phyloP scores from a whole-genome alignment of 2,329 filamentous ascomycete genomes.

The Epichloe coenophiala region DNA sequence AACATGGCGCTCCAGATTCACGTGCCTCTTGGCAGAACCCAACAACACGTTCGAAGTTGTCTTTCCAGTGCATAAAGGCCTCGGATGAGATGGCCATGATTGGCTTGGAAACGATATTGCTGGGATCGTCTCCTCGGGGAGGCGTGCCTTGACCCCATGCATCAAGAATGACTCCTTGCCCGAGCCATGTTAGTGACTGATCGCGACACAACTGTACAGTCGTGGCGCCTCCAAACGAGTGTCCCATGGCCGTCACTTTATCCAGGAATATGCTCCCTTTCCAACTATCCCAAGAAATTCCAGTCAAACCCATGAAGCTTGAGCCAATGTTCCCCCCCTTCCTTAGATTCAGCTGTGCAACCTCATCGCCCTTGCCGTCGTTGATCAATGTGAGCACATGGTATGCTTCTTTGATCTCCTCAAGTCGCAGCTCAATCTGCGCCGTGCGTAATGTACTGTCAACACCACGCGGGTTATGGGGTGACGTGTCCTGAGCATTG shows the following conservation, averaged over 20 bases:
- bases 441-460: constrained; percentile 45
- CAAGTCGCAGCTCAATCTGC: constrained; percentile 48
- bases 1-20: constrained; percentile 29
- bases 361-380: constrained; percentile 35
- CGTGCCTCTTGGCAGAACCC: constrained; percentile 42
- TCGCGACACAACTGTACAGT: constrained; percentile 46
- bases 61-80: constrained; percentile 57
- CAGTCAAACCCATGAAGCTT: constrained; percentile 43
- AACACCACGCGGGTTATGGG: constrained; percentile 44
- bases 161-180: constrained; percentile 53
- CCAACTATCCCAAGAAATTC: constrained; percentile 43
- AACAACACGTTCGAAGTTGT: constrained; percentile 46
- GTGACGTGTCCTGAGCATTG: constrained; percentile 34
- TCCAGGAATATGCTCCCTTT: constrained; percentile 38
- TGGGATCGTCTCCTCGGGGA: constrained; percentile 27
- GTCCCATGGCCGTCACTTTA: constrained; percentile 48
- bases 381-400: constrained; percentile 41
- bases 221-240: constrained; percentile 55
- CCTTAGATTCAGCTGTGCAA: constrained; percentile 39
- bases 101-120: constrained; percentile 35
- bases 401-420: constrained; percentile 52
- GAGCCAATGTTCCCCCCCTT: constrained; percentile 42
- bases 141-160: constrained; percentile 44
- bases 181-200: constrained; percentile 38
- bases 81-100: constrained; percentile 52